A percentile compares a stretch with the other conserved stretches of the same genome.
Evolutionary conservation across 441 rosid species (phyloP).

Genomic region (Brassica hybrid): DNA sequence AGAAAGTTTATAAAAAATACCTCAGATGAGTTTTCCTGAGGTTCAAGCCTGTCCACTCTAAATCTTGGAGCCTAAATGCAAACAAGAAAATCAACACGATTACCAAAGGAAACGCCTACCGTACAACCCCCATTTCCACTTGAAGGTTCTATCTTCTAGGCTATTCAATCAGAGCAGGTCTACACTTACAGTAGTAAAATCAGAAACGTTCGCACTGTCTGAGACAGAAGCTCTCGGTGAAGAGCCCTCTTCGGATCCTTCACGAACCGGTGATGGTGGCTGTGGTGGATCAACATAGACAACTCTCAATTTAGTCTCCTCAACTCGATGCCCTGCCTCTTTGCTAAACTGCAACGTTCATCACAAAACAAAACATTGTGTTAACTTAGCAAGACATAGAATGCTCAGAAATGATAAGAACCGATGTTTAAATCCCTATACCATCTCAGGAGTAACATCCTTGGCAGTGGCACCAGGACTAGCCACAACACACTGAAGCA

Average conservation of each 20-base stretch:
- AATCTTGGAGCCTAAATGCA: constrained; percentile 55
- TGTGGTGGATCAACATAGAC: constrained; percentile 74
- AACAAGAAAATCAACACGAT: constrained; percentile 24
- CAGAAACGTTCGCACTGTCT: constrained; percentile 57
- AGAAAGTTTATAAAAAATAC: constrained; percentile 42
- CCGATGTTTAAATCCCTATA: too few relatives aligned
- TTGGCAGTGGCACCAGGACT: constrained; percentile 58
- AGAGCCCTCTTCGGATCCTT: constrained; percentile 88
- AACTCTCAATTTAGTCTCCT: constrained; percentile 84
- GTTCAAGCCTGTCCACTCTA: constrained; percentile 51
- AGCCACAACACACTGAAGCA: constrained; percentile 76
- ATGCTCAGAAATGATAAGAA: too few relatives aligned
- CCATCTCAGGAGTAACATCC: constrained; percentile 73
- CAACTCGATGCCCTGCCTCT: constrained; percentile 73
- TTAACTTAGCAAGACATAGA: too few relatives aligned
- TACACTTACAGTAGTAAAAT: constrained; percentile 37
- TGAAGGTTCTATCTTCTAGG: not conserved
- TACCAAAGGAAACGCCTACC: not conserved
- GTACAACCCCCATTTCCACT: not conserved
- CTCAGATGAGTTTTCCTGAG: constrained; percentile 63
- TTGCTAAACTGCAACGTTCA: constrained; percentile 61
- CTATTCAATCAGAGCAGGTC: not conserved
- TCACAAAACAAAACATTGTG: too few relatives aligned
- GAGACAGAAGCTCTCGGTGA: constrained; percentile 74
- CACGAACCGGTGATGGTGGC: constrained; percentile 86